Conservation (phyloP, 345 rosid species). For the Populus alba region DNA sequence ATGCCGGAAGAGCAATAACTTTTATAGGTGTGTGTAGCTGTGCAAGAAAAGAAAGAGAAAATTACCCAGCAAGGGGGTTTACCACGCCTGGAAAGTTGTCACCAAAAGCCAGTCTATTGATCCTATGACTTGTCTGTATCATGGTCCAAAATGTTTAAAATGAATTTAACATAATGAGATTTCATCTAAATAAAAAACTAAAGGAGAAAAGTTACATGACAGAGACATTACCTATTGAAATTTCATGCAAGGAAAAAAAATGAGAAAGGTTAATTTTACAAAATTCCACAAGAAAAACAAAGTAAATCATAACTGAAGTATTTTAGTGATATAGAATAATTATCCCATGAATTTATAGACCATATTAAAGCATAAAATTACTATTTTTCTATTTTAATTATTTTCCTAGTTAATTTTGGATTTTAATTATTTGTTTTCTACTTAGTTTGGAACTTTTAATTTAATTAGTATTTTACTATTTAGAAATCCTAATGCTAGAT, state of each 20-base stretch:
- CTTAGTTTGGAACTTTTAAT: too few relatives aligned
- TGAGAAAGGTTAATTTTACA: background rate
- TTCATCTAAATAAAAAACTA: too few relatives aligned
- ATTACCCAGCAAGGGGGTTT: constrained; percentile 92
- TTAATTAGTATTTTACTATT: too few relatives aligned
- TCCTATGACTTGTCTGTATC: constrained; percentile 80
- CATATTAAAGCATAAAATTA: too few relatives aligned
- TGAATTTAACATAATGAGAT: too few relatives aligned
- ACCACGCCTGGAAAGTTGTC: constrained; percentile 93
- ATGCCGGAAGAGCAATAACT: background rate
- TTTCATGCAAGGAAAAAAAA: background rate
- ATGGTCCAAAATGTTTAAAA: background rate
- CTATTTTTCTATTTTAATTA: too few relatives aligned
- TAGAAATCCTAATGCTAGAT: too few relatives aligned
- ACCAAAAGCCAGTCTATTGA: constrained; percentile 80
- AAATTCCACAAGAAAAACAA: too few relatives aligned
- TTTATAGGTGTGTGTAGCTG: background rate
- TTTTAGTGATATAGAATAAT: background rate
- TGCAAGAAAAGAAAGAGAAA: constrained; percentile 12
- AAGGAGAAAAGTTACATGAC: background rate
- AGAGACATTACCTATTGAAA: background rate
- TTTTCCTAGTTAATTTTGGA: too few relatives aligned
- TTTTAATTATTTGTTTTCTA: too few relatives aligned
- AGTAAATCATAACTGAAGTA: background rate
- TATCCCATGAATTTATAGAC: too few relatives aligned